Evolutionary conservation across 768 basidiomycete genomes (phyloP).

Genomic region (Strobilomyces confusus): DNA sequence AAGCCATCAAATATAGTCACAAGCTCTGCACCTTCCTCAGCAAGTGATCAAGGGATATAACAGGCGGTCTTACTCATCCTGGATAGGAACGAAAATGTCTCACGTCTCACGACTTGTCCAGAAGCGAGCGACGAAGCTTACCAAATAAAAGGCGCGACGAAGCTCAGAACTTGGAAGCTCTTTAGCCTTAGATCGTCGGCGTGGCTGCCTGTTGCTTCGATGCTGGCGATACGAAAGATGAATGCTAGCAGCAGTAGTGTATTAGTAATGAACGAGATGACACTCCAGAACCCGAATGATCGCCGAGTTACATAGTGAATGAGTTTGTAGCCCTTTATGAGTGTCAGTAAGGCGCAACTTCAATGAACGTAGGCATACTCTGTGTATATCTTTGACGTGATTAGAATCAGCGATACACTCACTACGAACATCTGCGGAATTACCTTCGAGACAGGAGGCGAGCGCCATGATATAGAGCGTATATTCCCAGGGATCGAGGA

Average conservation of each 20-base stretch:
- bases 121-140: slow-evolving; percentile 31
- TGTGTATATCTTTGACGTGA: slow-evolving; percentile 19
- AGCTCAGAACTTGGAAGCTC: slow-evolving; percentile 89
- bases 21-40: slow-evolving; percentile 45
- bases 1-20: slow-evolving; percentile 79
- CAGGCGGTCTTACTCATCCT: slow-evolving; percentile 73
- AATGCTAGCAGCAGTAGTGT: slow-evolving; percentile 71
- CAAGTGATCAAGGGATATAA: background rate
- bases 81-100: slow-evolving; percentile 1
- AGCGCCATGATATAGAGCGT: slow-evolving; percentile 74
- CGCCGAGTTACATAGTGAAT: slow-evolving; percentile 74
- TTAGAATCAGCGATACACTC: slow-evolving; percentile 38
- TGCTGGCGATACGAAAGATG: slow-evolving; percentile 60
- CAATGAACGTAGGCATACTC: slow-evolving; percentile 12
- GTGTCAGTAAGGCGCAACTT: background rate
- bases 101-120: background rate
- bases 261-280: slow-evolving; percentile 70
- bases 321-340: slow-evolving; percentile 59
- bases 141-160: slow-evolving; percentile 87
- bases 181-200: slow-evolving; percentile 42
- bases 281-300: slow-evolving; percentile 79
- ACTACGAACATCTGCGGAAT: slow-evolving; percentile 8
- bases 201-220: slow-evolving; percentile 35
- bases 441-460: slow-evolving; percentile 79
- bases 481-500: slow-evolving; percentile 79